Percentiles rank a stretch among this genome's conserved stretches.
Conservation (phyloP, 2,329 filamentous ascomycete species). For the Calonectria pteridis region DNA sequence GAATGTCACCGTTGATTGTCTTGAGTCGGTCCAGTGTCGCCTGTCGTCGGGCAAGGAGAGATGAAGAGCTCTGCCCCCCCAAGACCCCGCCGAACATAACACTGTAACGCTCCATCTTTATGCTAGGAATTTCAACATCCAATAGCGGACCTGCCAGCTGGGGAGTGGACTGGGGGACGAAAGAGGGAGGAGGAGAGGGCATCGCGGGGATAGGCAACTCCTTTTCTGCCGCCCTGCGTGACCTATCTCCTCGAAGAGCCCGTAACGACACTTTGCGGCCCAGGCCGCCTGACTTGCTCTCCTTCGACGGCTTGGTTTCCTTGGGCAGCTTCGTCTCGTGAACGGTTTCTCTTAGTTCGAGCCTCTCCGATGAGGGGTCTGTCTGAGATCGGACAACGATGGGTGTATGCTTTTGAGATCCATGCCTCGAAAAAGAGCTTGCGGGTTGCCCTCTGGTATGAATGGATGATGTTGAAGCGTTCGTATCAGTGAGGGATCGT, state of each 20-base stretch:
- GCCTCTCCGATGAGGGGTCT: constrained; percentile 45
- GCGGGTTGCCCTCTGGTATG: constrained; percentile 20
- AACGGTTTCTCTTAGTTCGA: constrained; percentile 22
- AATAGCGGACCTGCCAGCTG: constrained; percentile 59
- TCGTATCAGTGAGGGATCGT: constrained; percentile 43
- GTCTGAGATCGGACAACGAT: constrained; percentile 59
- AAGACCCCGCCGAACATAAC: constrained; percentile 90
- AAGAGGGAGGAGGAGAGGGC: constrained; percentile 28
- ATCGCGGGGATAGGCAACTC: constrained; percentile 14
- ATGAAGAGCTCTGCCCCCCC: constrained; percentile 52
- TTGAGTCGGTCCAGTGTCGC: constrained; percentile 70
- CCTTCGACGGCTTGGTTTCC: constrained; percentile 29
- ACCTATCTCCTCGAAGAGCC: constrained; percentile 39
- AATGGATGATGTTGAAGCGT: constrained; percentile 38
- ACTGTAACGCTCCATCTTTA: constrained; percentile 89
- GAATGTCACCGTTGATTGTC: constrained; percentile 61
- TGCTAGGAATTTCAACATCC: constrained; percentile 83
- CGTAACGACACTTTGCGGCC: constrained; percentile 44
- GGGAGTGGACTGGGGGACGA: constrained; percentile 25
- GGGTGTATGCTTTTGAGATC: constrained; percentile 55
- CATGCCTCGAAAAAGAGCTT: constrained; percentile 24
- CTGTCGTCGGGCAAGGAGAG: constrained; percentile 68
- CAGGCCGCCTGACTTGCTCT: constrained; percentile 38
- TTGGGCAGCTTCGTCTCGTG: constrained; percentile 9
- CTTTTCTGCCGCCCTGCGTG: constrained; percentile 36